These are phyloP conservation scores for Filobasidium uniguttulatum DNA, from an alignment of 1,284 basidiomycete genomes.

Conservation along the genomic window DNA sequence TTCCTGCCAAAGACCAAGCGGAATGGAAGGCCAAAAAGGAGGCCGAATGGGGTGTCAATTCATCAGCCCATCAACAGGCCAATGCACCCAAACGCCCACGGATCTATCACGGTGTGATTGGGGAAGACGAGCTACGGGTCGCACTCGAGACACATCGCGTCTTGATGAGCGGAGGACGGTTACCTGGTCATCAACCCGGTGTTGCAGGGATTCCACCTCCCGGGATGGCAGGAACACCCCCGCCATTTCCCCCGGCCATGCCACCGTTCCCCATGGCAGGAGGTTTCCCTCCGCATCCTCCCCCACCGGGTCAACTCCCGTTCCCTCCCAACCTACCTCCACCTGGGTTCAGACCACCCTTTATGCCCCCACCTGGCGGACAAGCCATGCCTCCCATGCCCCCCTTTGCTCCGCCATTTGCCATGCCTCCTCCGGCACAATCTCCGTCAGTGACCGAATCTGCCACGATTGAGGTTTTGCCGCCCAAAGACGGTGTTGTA, in stretches of 20 bases:
- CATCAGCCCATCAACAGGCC: slow-evolving; percentile 50
- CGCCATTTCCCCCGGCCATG: slow-evolving; percentile 16
- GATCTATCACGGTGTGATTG: slow-evolving; percentile 63
- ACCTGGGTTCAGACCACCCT: slow-evolving; percentile 21
- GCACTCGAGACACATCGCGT: slow-evolving; percentile 82
- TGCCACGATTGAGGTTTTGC: slow-evolving; percentile 18
- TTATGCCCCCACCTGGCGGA: slow-evolving; percentile 18
- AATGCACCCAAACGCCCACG: slow-evolving; percentile 56
- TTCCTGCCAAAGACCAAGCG: slow-evolving; percentile 81
- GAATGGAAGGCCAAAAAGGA: slow-evolving; percentile 92
- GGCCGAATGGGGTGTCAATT: slow-evolving; percentile 71
- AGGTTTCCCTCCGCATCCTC: background rate
- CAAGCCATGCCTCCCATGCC: slow-evolving; percentile 14
- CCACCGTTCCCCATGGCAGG: slow-evolving; percentile 13
- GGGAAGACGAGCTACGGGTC: slow-evolving; percentile 67
- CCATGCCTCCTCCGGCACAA: slow-evolving; percentile 17
- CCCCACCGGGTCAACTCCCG: slow-evolving; percentile 1
- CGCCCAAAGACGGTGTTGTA: slow-evolving; percentile 35
- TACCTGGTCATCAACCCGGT: slow-evolving; percentile 34
- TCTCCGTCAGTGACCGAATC: background rate
- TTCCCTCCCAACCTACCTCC: slow-evolving; percentile 3
- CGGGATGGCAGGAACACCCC: slow-evolving; percentile 12
- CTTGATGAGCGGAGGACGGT: slow-evolving; percentile 61
- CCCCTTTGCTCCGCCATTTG: slow-evolving; percentile 22
- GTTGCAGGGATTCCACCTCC: slow-evolving; percentile 25